A percentile compares a stretch with the other conserved stretches of the same genome.
Conservation (phyloP, 495 filamentous ascomycete genomes). For the Neurospora sp. region DNA sequence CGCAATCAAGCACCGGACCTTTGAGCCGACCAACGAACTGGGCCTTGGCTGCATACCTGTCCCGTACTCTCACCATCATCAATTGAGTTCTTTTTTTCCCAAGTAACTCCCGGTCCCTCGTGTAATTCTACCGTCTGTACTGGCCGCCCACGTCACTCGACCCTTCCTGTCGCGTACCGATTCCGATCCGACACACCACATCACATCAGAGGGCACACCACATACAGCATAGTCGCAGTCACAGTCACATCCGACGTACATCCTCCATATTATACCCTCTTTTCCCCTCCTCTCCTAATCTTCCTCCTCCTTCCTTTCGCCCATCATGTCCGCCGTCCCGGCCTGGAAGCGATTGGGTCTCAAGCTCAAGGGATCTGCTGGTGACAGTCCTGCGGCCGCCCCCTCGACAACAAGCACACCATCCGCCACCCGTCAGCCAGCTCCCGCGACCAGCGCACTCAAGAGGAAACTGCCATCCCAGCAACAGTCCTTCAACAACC, state of each 20-base stretch:
- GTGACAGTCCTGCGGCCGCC: constrained; percentile 33
- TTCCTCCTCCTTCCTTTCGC: constrained; percentile 19
- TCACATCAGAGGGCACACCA: background rate
- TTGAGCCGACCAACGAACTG: background rate
- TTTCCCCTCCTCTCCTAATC: constrained; percentile 3
- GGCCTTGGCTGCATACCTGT: background rate
- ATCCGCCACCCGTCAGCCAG: constrained; percentile 6
- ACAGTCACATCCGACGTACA: background rate
- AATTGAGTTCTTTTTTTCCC: background rate
- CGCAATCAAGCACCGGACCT: background rate
- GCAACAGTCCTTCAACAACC: constrained; percentile 5
- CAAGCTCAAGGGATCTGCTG: constrained; percentile 53
- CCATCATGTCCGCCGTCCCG: constrained; percentile 35
- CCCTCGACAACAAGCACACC: constrained; percentile 11
- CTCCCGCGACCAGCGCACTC: constrained; percentile 17
- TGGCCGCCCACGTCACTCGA: background rate
- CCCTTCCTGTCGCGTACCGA: background rate
- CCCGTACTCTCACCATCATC: background rate
- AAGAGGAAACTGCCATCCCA: constrained; percentile 22
- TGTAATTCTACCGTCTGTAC: background rate
- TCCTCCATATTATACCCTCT: background rate
- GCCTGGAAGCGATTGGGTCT: constrained; percentile 71
- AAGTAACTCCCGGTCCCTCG: background rate
- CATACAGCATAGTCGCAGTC: background rate
- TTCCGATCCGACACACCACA: background rate